Evolutionary conservation across 805 yeast species (phyloP), one percentile per base, ranked within the genome.

Genomic region (Wickerhamomyces sydowiorum): DNA sequence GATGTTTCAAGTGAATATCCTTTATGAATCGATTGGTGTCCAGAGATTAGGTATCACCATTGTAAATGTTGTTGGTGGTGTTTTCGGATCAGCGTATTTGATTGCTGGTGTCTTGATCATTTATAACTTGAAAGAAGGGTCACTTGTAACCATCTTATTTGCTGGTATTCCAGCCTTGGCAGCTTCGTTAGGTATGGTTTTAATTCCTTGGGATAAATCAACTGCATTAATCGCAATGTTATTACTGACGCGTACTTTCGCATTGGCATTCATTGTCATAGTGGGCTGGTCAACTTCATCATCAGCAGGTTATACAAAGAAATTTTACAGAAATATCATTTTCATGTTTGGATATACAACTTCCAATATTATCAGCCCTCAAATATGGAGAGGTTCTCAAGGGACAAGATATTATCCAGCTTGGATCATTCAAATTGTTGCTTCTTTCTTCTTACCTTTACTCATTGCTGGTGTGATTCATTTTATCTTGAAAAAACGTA

Each of bases 401-500:
- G 28, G 28, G 4, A 44, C 78, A 23, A 48, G 65, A 37, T 70
- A 66, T 45, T 46, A 52, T 36, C 56, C 62, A 4, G 70, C 75
- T 2, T 68, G 80, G 79, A 59, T 62, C 37, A 69, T 72, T 10
- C 78, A 72, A 46, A 70, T 74, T 36, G 71, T 71, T 13, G 49
- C 72, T 14, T 59, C 73, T 36, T 75, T 63, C 51, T 45, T 57
- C 21, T 24, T 48, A n/a, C 60, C 69, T 0, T 70, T 75, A 2
- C 42, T 56, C 3, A 37, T 69, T 28, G 56, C 63, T 7, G 44
- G 62, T 10, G 45, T 62, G 8, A 66, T 64, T 34, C 59, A 70
- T 54, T 58, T 42, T 37, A 60, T 71, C 25, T 55, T 75, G 27
- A 48, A 46, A 9, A 56, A 48, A 28, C 61, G 77, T 52, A 74